Evolutionary conservation across 768 basidiomycete genomes (phyloP), one percentile per base, ranked within the genome.

Genomic region (Hypsizygus marmoreus): DNA sequence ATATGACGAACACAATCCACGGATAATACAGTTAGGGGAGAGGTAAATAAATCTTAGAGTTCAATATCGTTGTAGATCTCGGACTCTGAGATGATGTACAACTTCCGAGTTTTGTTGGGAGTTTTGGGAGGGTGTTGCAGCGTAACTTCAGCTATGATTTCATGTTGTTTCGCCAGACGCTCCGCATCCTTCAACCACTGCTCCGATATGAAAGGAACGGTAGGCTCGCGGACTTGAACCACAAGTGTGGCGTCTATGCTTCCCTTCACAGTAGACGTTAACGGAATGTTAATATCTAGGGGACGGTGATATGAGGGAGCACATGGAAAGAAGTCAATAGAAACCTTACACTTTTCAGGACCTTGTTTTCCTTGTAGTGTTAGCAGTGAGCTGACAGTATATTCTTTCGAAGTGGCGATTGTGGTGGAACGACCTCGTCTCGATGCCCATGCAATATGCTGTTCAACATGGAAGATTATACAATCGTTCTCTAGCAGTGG

Each of bases 381-480:
- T 12, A 53, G 35, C 24, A 56, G 26, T 7, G 9, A 22, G 13
- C 43, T 33, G 16, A 56, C 42, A n/a, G 39, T 47, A 34, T 53
- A 56, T 31, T 34, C 26, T 19, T 40, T 44, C 14, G 55, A 53
- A 8, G 16, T 16, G 19, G 55, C 55, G 23, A 56, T 32, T 12
- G 42, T 41, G n/a, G 20, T 47, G 19, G 30, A 16, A 12, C 43
- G 17, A 30, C 13, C 5, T 12, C 35, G 40, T 26, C 40, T 53
- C 8, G 43, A 7, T 20, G 41, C 16, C 13, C 42, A 42, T 3
- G 28, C 29, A 23, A 45, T 1, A 11, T 38, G 43, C 12, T 40
- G 25, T 33, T 50, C 49, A 16, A 56, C 40, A 5, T 17, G 39
- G 25, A 56, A 56, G 12, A n/a, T 50, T 14, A 56, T 38, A 26